Conservation (phyloP, 2,329 filamentous ascomycete genomes). For the Tolypocladium ovalisporum region DNA sequence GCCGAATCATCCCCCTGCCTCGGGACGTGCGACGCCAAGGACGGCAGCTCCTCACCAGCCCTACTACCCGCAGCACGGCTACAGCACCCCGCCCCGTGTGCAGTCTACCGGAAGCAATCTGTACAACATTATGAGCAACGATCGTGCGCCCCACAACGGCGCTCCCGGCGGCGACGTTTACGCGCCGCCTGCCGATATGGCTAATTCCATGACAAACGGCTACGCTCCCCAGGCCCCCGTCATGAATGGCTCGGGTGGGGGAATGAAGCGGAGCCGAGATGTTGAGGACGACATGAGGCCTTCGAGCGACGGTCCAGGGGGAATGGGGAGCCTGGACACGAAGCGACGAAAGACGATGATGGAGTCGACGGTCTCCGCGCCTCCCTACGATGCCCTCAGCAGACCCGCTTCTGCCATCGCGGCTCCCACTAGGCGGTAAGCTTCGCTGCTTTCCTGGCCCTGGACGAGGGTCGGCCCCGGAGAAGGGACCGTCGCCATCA, state of each 20-base stretch:
- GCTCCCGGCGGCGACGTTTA: constrained; percentile 59
- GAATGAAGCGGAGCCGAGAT: constrained; percentile 37
- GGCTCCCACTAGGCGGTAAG: constrained; percentile 27
- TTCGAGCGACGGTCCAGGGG: constrained; percentile 34
- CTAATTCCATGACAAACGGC: constrained; percentile 43
- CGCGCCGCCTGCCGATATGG: constrained; percentile 51
- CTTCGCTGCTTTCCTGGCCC: background rate
- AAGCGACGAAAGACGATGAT: constrained; percentile 74
- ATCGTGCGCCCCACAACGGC: constrained; percentile 51
- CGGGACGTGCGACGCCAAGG: constrained; percentile 76
- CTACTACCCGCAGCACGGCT: constrained; percentile 63
- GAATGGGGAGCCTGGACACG: constrained; percentile 42
- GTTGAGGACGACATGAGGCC: constrained; percentile 54
- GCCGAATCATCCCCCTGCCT: constrained; percentile 66
- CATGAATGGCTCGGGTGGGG: constrained; percentile 49
- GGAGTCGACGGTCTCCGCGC: constrained; percentile 42
- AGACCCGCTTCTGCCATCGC: constrained; percentile 35
- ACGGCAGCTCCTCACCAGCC: constrained; percentile 61
- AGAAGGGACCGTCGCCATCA: background rate
- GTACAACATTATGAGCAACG: constrained; percentile 83
- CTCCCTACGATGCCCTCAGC: constrained; percentile 38
- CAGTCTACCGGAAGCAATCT: constrained; percentile 61
- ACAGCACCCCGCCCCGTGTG: constrained; percentile 68
- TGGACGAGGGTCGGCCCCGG: background rate
- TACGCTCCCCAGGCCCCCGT: constrained; percentile 53